Percentiles rank a stretch among this genome's conserved stretches.
These are phyloP conservation scores for Lycium ferocissimum DNA, from an alignment of 257 asterid genomes.

Conservation along the genomic window DNA sequence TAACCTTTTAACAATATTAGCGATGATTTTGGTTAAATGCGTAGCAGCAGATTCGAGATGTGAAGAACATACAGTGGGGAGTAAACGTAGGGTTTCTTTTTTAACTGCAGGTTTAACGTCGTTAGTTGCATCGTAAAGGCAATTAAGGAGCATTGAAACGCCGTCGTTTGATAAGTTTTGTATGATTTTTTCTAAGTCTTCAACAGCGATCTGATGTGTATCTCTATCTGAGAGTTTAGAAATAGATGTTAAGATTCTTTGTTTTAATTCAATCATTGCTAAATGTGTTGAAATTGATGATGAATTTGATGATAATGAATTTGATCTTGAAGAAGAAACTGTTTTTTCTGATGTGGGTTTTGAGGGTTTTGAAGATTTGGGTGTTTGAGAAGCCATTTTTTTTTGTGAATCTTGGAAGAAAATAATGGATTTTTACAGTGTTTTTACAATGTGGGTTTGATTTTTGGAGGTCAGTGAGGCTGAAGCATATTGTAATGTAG, in stretches of 20 bases:
- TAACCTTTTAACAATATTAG: slow-evolving; percentile 74
- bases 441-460: not conserved
- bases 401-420: not conserved
- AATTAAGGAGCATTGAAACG: slow-evolving; percentile 86
- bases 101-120: slow-evolving; percentile 89
- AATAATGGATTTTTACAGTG: not conserved
- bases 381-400: slow-evolving; percentile 28
- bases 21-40: slow-evolving; percentile 87
- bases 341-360: slow-evolving; percentile 54
- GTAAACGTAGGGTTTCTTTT: slow-evolving; percentile 83
- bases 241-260: slow-evolving; percentile 78
- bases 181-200: slow-evolving; percentile 86
- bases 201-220: slow-evolving; percentile 98
- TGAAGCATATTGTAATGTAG: not conserved
- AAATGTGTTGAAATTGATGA: slow-evolving; percentile 79
- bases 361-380: slow-evolving; percentile 54
- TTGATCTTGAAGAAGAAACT: slow-evolving; percentile 43
- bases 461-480: not conserved
- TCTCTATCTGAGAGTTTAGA: slow-evolving; percentile 97
- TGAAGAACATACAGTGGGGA: slow-evolving; percentile 67
- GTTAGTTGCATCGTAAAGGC: slow-evolving; percentile 85
- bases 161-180: slow-evolving; percentile 82
- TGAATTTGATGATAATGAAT: slow-evolving; percentile 68
- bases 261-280: slow-evolving; percentile 95
- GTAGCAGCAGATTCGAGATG: slow-evolving; percentile 72